Percentiles rank a stretch among this genome's conserved stretches.
These are phyloP conservation scores for Myxozyma melibiosi DNA, from an alignment of 805 yeast species.

Conservation along the genomic window DNA sequence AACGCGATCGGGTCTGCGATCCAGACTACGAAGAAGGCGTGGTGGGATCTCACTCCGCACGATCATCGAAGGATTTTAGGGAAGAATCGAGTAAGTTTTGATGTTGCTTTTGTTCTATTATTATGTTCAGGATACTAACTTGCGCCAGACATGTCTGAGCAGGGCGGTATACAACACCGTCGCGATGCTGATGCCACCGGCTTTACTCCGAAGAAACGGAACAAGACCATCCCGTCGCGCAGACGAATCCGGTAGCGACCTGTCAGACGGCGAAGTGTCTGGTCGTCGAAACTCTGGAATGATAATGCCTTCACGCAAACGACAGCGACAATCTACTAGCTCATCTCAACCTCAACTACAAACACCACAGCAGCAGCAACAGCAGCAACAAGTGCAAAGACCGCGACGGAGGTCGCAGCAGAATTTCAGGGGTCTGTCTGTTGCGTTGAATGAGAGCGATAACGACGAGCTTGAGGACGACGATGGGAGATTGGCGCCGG, in stretches of 20 bases:
- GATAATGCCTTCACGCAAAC: not conserved
- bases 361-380: not conserved
- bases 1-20: slow-evolving; percentile 11
- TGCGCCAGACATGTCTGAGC: slow-evolving; percentile 22
- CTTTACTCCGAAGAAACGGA: slow-evolving; percentile 26
- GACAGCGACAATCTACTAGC: not conserved
- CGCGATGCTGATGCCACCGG: slow-evolving; percentile 24
- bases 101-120: too few relatives aligned
- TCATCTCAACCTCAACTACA: not conserved
- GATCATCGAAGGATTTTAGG: slow-evolving; percentile 32
- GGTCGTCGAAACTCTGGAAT: not conserved
- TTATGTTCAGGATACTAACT: not conserved
- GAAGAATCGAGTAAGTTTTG: slow-evolving; percentile 21
- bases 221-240: slow-evolving; percentile 22
- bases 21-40: slow-evolving; percentile 17
- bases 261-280: slow-evolving; percentile 10
- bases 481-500: slow-evolving; percentile 6
- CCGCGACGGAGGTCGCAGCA: slow-evolving; percentile 1
- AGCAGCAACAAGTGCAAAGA: not conserved
- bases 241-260: slow-evolving; percentile 13
- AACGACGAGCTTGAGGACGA: slow-evolving; percentile 1
- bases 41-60: slow-evolving; percentile 31
- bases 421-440: not conserved
- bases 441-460: slow-evolving; percentile 1
- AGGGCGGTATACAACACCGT: slow-evolving; percentile 21